These are phyloP conservation scores for Arabis alpina DNA, from an alignment of 345 rosid species.

Conservation along the genomic window DNA sequence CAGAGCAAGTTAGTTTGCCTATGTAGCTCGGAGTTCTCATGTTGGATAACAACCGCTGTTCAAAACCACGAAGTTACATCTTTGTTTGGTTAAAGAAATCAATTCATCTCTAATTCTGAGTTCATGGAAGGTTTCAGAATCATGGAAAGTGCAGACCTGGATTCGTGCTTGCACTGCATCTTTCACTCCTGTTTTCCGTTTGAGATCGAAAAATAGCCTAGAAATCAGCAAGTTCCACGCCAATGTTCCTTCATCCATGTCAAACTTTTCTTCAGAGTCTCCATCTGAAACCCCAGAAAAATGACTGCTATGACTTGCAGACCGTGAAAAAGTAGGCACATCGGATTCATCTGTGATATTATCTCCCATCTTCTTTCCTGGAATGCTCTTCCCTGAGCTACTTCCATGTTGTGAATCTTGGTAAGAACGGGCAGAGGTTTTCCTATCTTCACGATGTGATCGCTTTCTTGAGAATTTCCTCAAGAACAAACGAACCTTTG, in stretches of 20 bases:
- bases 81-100: constrained; percentile 8
- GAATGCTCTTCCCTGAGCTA: constrained; percentile 45
- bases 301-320: constrained; percentile 58
- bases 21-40: constrained; percentile 91
- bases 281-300: constrained; percentile 56
- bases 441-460: constrained; percentile 63
- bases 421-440: constrained; percentile 34
- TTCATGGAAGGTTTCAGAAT: constrained; percentile 17
- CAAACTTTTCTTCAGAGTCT: constrained; percentile 66
- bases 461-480: constrained; percentile 57
- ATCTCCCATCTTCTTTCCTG: constrained; percentile 37
- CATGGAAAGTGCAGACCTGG: constrained; percentile 62
- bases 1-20: constrained; percentile 75
- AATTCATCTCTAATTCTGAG: constrained; percentile 1
- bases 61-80: constrained; percentile 21
- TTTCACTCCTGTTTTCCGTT: constrained; percentile 52
- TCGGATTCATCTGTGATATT: constrained; percentile 50
- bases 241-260: constrained; percentile 78
- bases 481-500: constrained; percentile 74
- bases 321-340: constrained; percentile 42
- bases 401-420: constrained; percentile 54
- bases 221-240: constrained; percentile 90
- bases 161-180: constrained; percentile 60
- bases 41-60: constrained; percentile 81
- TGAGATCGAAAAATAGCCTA: constrained; percentile 86